These are phyloP conservation scores for Beauveria rudraprayagi DNA, from an alignment of 2,329 filamentous ascomycete genomes.

Conservation along the genomic window DNA sequence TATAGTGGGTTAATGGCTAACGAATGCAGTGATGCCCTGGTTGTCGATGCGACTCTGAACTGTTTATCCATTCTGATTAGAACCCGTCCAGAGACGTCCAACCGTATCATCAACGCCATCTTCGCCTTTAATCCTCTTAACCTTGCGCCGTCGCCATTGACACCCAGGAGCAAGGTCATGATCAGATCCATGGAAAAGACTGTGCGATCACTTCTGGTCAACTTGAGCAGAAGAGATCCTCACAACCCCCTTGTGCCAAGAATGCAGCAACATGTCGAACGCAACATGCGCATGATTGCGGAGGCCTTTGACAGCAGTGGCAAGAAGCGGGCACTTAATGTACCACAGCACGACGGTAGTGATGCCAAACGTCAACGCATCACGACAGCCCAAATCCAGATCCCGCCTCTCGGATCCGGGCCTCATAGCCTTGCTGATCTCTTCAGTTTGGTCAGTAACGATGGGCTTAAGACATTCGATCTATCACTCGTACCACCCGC, in stretches of 20 bases:
- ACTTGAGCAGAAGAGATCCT: conserved; percentile 78
- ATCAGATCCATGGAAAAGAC: conserved; percentile 95
- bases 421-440: conserved; percentile 74
- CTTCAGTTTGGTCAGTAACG: conserved; percentile 72
- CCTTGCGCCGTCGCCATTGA: conserved; percentile 68
- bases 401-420: conserved; percentile 66
- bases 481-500: conserved; percentile 70
- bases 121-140: conserved; percentile 89
- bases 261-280: conserved; percentile 82
- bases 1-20: conserved; percentile 14
- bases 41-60: conserved; percentile 89
- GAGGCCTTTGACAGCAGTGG: conserved; percentile 73
- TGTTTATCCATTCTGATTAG: conserved; percentile 76
- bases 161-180: conserved; percentile 69
- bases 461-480: conserved; percentile 70
- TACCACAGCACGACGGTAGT: conserved; percentile 61
- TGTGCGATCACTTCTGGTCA: conserved; percentile 71
- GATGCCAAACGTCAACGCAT: conserved; percentile 81
- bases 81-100: conserved; percentile 69
- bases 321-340: conserved; percentile 67
- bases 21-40: conserved; percentile 63
- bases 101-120: conserved; percentile 76
- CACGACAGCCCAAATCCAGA: conserved; percentile 37
- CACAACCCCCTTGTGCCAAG: conserved; percentile 66
- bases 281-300: conserved; percentile 66